These are phyloP conservation scores for Teratosphaeria nubilosa DNA, from an alignment of 2,329 filamentous ascomycete genomes.

Conservation along the genomic window DNA sequence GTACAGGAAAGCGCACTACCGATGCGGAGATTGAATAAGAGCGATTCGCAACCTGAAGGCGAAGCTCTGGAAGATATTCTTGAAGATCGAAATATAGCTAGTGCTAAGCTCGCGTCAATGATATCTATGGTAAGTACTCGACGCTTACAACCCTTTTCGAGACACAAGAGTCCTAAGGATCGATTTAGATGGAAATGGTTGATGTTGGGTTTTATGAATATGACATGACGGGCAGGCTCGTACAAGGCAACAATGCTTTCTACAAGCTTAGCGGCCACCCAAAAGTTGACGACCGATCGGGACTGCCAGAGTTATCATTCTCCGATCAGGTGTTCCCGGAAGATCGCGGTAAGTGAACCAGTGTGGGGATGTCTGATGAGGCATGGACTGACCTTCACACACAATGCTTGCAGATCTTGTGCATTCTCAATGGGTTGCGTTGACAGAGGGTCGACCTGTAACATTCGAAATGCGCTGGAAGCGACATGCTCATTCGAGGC, in stretches of 20 bases:
- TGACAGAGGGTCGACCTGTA: constrained; percentile 5
- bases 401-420: background rate
- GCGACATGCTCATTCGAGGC: background rate
- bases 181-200: constrained; percentile 10
- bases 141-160: background rate
- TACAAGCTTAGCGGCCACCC: constrained; percentile 11
- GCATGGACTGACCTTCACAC: background rate
- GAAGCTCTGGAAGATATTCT: background rate
- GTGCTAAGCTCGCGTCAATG: constrained; percentile 5
- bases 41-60: background rate
- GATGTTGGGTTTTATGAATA: constrained; percentile 16
- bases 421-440: constrained; percentile 5
- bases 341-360: constrained; percentile 4
- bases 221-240: constrained; percentile 8
- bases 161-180: too few species aligned
- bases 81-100: constrained; percentile 7
- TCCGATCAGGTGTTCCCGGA: constrained; percentile 10
- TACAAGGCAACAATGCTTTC: constrained; percentile 14
- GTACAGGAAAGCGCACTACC: background rate
- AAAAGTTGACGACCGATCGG: background rate
- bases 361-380: background rate
- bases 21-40: background rate
- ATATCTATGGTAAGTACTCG: constrained; percentile 3
- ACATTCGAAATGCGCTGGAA: constrained; percentile 16
- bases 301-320: constrained; percentile 4